Evolutionary conservation across 192 early-diverging fungal species (phyloP).

Genomic region (Borealophlyctis nickersoniae): DNA sequence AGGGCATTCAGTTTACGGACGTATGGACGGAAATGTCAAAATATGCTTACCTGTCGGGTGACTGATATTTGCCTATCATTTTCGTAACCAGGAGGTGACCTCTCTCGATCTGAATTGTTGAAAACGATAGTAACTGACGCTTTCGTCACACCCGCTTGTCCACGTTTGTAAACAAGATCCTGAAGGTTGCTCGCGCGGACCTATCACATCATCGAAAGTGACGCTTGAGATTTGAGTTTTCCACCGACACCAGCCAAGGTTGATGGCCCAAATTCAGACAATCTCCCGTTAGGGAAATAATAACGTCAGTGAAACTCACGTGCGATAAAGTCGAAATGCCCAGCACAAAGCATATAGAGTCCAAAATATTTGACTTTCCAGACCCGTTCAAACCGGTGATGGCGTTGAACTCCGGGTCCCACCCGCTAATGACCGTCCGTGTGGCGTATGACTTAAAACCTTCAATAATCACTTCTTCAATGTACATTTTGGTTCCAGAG

Average conservation of each 20-base stretch:
- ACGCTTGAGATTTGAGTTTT: too few species aligned
- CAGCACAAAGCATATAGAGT: constrained; percentile 98
- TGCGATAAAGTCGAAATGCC: constrained; percentile 91
- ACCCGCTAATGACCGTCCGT: constrained; percentile 92
- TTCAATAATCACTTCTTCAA: constrained; percentile 95
- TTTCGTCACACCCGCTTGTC: constrained; percentile 96
- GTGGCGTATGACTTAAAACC: constrained; percentile 99
- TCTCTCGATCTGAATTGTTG: constrained; percentile 81
- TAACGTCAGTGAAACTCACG: too few species aligned
- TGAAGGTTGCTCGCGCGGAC: constrained; percentile 89
- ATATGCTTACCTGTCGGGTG: constrained; percentile 83
- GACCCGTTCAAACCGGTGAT: constrained; percentile 98
- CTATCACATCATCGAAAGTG: too few species aligned
- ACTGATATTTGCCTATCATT: constrained; percentile 82
- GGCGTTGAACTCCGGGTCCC: constrained; percentile 97
- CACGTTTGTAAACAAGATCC: constrained; percentile 98
- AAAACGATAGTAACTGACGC: constrained; percentile 97
- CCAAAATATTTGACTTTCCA: constrained; percentile 97
- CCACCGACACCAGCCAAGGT: too few species aligned
- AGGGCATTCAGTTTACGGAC: not conserved
- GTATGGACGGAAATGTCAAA: not conserved
- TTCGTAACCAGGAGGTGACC: constrained; percentile 85
- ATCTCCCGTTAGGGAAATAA: too few species aligned
- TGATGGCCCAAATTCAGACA: too few species aligned
- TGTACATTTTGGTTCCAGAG: constrained; percentile 43